Evolutionary conservation across 352 stramenopile species (phyloP).

Genomic region (Globisporangium yorkense): DNA sequence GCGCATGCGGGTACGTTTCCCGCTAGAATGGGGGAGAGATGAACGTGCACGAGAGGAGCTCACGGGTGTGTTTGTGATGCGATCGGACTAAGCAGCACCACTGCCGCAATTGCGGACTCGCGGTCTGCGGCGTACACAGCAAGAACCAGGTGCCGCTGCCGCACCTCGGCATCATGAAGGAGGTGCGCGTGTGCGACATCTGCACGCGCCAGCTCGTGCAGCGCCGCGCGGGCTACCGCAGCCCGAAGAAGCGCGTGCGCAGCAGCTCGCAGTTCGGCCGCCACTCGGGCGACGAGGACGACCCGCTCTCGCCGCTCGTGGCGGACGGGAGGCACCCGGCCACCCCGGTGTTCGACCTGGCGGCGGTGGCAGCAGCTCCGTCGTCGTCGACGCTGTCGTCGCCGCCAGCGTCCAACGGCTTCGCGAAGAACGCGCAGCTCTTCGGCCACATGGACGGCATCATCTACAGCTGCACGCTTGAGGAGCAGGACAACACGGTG

Average conservation of each 20-base stretch:
- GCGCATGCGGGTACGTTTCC: conserved; percentile 35
- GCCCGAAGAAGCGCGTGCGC: conserved; percentile 22
- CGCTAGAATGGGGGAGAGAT: too few species aligned
- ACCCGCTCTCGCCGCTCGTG: conserved; percentile 20
- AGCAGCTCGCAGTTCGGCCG: conserved; percentile 16
- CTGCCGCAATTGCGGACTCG: conserved; percentile 56
- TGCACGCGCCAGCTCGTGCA: conserved; percentile 67
- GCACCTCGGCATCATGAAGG: conserved; percentile 66
- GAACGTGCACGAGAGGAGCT: not conserved
- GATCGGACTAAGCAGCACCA: conserved; percentile 28
- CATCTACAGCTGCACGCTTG: conserved; percentile 64
- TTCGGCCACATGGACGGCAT: conserved; percentile 46
- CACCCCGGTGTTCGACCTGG: conserved; percentile 1
- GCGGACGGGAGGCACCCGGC: conserved; percentile 14
- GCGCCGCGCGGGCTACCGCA: conserved; percentile 56
- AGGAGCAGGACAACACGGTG: conserved; percentile 76
- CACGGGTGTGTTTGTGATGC: not conserved
- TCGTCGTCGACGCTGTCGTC: conserved; percentile 4
- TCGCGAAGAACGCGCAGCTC: conserved; percentile 13
- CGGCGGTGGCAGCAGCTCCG: not conserved
- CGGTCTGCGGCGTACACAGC: conserved; percentile 68
- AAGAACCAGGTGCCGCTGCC: conserved; percentile 75
- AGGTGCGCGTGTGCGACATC: conserved; percentile 68
- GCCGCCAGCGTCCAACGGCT: not conserved
- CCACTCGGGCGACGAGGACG: conserved; percentile 18